Base-by-base conservation (phyloP, 1,139 yeast genomes). In the Taiozyma onychis region DNA sequence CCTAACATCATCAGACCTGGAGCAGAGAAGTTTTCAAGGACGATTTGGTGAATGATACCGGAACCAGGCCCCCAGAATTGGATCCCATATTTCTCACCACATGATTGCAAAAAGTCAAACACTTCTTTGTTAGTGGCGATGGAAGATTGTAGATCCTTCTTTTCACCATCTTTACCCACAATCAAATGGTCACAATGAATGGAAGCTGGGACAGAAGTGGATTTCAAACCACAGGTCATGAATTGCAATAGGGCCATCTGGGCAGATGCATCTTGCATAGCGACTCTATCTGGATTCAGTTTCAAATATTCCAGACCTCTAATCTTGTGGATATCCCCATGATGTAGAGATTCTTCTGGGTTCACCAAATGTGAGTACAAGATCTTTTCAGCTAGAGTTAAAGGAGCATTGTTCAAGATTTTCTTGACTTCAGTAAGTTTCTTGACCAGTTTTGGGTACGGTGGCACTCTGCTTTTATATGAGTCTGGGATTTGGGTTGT, bases 51-150 rank as follows among this genome's bases (percentile, higher is more conserved):
- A 62, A 93, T 93, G 62, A 93, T 93, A 64, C 99, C 99, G 13
- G 97, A 90, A 48, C 99, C 99, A 16, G 99, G 98, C 14, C 97
- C 97, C 99, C 99, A 93, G 72, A 93, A 93, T 66, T 88, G 96
- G 57, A 93, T 89, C 54, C 97, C 97, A 67, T 90, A 93, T 70
- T 88, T 90, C 61, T 80, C 85, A 55, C 95, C 95, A 72, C 97
- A 89, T 55, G 91, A 81, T 68, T 87, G 88, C 60, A 93, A 75
- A 73, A 93, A 93, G 66, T 90, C 95, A 66, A 90, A 93, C 46
- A 93, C 98, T 69, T 93, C 99, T 63, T 85, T 83, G 75, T 93
- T 93, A 49, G 90, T 85, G 21, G 87, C 83, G 45, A 88, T 82
- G 34, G 97, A 88, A 43, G 78, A 73, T 51, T 75, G 72, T 66